phyloP scores from a whole-genome alignment of 306 rosid genomes.

The Sicyos edulis region DNA sequence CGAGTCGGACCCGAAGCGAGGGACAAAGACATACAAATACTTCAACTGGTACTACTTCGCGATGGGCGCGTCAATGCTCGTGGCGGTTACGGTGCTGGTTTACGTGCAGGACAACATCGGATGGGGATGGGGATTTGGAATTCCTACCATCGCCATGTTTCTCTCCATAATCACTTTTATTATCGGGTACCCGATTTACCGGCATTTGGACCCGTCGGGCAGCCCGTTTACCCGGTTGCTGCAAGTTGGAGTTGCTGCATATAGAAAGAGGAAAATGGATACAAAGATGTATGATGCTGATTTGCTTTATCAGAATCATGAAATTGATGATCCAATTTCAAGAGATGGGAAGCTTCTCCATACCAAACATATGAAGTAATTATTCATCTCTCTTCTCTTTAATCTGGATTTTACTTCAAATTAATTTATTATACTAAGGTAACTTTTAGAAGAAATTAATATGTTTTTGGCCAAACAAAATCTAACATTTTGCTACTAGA shows the following conservation, averaged over 20 bases:
- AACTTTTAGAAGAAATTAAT: too few species aligned
- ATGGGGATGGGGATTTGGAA: conserved; percentile 87
- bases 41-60: conserved; percentile 94
- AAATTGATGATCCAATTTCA: conserved; percentile 60
- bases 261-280: conserved; percentile 47
- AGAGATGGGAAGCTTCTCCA: conserved; percentile 61
- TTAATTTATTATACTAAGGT: too few species aligned
- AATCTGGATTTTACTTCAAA: not conserved
- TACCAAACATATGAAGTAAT: conserved; percentile 55
- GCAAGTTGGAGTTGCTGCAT: conserved; percentile 68
- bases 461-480: too few species aligned
- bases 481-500: too few species aligned
- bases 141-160: conserved; percentile 76
- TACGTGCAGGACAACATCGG: conserved; percentile 86
- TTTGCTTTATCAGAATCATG: conserved; percentile 54
- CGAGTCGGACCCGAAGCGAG: conserved; percentile 54
- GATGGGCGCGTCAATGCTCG: conserved; percentile 70
- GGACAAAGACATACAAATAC: conserved; percentile 66
- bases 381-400: not conserved
- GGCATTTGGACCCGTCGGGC: conserved; percentile 62
- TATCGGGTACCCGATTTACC: conserved; percentile 73
- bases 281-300: conserved; percentile 17
- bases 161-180: conserved; percentile 55
- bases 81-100: conserved; percentile 82
- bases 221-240: conserved; percentile 88